Conservation (phyloP, 2,329 filamentous ascomycete genomes). For the Alternaria sp. region DNA sequence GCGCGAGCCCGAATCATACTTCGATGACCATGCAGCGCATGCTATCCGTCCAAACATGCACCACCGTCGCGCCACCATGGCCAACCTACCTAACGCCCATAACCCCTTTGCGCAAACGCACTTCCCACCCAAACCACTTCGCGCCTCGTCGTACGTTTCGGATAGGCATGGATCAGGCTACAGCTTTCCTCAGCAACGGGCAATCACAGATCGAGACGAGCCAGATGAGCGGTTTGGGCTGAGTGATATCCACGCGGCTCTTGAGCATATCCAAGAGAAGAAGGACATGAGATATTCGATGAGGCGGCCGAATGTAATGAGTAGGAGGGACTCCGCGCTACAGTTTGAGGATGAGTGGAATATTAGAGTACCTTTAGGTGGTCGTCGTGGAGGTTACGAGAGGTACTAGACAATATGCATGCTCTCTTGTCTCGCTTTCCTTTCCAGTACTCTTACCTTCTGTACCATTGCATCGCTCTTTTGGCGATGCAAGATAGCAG, state of each 20-base stretch:
- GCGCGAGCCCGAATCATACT: conserved; percentile 13
- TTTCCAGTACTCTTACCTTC: background rate
- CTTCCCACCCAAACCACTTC: conserved; percentile 19
- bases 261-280: conserved; percentile 16
- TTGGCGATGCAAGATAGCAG: background rate
- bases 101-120: conserved; percentile 18
- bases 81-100: background rate
- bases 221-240: conserved; percentile 1
- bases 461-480: background rate
- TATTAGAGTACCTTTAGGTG: background rate
- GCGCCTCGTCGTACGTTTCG: conserved; percentile 15
- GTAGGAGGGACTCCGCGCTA: background rate
- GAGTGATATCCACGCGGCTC: conserved; percentile 8
- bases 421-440: background rate
- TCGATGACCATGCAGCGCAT: conserved; percentile 14
- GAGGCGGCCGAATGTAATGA: background rate
- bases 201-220: background rate
- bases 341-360: conserved; percentile 18
- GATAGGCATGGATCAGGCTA: conserved; percentile 13
- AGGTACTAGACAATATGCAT: background rate
- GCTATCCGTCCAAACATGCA: conserved; percentile 7
- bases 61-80: conserved; percentile 25
- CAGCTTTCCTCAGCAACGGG: background rate
- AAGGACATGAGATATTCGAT: background rate
- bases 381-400: background rate